phyloP scores from a whole-genome alignment of 2,329 filamentous ascomycete genomes.

The Xylariaceae sp. region DNA sequence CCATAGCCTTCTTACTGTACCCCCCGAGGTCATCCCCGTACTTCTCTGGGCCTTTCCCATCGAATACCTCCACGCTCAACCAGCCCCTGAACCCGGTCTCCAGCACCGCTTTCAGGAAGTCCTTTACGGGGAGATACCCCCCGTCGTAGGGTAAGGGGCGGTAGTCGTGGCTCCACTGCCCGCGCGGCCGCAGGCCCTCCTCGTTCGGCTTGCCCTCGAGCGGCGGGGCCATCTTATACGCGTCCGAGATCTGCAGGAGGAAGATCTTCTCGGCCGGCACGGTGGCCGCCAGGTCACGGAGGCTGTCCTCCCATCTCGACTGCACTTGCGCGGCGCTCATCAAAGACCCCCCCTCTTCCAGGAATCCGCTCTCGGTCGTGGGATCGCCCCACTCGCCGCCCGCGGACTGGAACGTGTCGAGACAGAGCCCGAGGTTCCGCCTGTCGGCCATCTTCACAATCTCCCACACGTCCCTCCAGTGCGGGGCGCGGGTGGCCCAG shows the following conservation, averaged over 20 bases:
- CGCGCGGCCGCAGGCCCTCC: constrained; percentile 53
- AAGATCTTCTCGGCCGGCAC: constrained; percentile 67
- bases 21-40: constrained; percentile 34
- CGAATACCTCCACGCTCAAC: constrained; percentile 68
- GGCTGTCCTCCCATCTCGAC: constrained; percentile 45
- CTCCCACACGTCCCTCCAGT: constrained; percentile 65
- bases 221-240: constrained; percentile 56
- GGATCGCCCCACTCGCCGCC: constrained; percentile 71
- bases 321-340: constrained; percentile 38
- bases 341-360: constrained; percentile 38
- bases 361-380: constrained; percentile 54
- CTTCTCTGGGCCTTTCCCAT: constrained; percentile 48
- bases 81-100: constrained; percentile 61
- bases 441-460: constrained; percentile 59
- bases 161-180: constrained; percentile 66
- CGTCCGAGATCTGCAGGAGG: constrained; percentile 69
- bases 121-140: constrained; percentile 63
- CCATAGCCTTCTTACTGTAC: constrained; percentile 48
- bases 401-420: constrained; percentile 73
- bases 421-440: constrained; percentile 65
- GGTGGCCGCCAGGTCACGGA: constrained; percentile 49
- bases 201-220: constrained; percentile 45
- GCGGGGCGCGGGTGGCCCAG: constrained; percentile 65
- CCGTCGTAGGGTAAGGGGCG: constrained; percentile 64
- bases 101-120: constrained; percentile 60